A percentile compares a stretch with the other conserved stretches of the same genome.
phyloP scores from a whole-genome alignment of 2,329 filamentous ascomycete species.

The Chlorencoelia australis region DNA sequence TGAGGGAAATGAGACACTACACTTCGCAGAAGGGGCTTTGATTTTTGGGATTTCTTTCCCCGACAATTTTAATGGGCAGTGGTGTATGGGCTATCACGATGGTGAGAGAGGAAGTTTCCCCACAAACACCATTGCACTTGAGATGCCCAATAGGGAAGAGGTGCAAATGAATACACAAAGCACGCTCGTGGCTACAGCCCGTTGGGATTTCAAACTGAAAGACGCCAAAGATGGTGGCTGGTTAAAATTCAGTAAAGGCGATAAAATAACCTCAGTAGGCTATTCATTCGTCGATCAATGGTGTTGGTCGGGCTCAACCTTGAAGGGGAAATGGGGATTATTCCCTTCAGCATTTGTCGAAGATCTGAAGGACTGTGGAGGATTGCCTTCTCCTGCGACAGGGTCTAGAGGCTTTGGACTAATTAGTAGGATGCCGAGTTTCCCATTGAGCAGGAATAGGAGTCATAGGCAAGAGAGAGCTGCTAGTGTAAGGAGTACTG shows the following conservation, averaged over 20 bases:
- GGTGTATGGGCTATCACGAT: slow-evolving; percentile 26
- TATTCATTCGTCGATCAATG: slow-evolving; percentile 24
- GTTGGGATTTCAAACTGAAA: slow-evolving; percentile 27
- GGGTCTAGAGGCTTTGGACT: background rate
- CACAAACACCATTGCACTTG: slow-evolving; percentile 15
- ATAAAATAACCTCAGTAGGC: slow-evolving; percentile 21
- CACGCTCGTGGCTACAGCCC: slow-evolving; percentile 17
- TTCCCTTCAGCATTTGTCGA: slow-evolving; percentile 24
- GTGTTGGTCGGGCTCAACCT: slow-evolving; percentile 24
- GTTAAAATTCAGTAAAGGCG: slow-evolving; percentile 24
- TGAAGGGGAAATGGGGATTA: slow-evolving; percentile 25
- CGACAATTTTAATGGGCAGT: slow-evolving; percentile 19
- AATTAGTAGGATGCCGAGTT: background rate
- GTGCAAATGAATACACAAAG: slow-evolving; percentile 20
- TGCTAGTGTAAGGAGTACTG: slow-evolving; percentile 5
- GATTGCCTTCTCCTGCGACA: background rate
- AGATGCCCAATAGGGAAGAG: slow-evolving; percentile 19
- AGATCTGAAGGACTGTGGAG: slow-evolving; percentile 12
- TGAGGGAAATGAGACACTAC: slow-evolving; percentile 18
- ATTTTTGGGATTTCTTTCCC: slow-evolving; percentile 26
- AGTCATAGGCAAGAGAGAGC: slow-evolving; percentile 4
- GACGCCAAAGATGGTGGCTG: slow-evolving; percentile 22
- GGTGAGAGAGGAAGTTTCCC: slow-evolving; percentile 23
- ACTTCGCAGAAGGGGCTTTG: slow-evolving; percentile 23
- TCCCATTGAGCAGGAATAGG: slow-evolving; percentile 3